Percentiles rank a stretch among this genome's conserved stretches.
Conservation (phyloP, 352 stramenopile species). For the Phytophthora foliorum region DNA sequence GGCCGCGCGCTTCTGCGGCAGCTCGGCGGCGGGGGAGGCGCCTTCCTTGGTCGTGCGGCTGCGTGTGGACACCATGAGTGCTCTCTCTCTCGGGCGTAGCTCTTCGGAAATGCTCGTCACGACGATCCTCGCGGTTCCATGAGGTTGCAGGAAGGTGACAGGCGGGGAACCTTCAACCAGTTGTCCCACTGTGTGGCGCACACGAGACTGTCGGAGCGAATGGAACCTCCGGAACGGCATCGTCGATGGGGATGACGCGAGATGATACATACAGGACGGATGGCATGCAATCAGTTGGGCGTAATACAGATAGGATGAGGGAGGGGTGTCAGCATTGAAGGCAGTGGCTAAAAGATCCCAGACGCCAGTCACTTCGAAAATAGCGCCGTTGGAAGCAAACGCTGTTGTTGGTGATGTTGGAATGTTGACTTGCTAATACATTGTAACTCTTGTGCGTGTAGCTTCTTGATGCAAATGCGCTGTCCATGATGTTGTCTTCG, state of each 20-base stretch:
- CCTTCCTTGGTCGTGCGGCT: constrained; percentile 48
- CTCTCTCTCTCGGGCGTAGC: not conserved
- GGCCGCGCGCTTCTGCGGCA: constrained; percentile 42
- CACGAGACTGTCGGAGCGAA: not conserved
- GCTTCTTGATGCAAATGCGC: too few relatives aligned
- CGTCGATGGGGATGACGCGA: too few relatives aligned
- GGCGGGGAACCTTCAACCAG: constrained; percentile 9
- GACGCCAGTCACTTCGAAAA: not conserved
- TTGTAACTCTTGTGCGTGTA: too few relatives aligned
- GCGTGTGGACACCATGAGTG: constrained; percentile 65
- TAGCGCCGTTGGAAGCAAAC: not conserved
- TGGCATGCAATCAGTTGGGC: too few relatives aligned
- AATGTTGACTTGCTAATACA: too few relatives aligned
- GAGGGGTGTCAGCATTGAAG: too few relatives aligned
- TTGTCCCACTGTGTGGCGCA: constrained; percentile 17
- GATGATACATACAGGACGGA: not conserved
- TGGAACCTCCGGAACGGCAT: not conserved
- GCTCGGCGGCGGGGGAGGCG: constrained; percentile 27
- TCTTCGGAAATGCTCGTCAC: constrained; percentile 30
- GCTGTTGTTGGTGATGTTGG: not conserved
- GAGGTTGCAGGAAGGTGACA: constrained; percentile 41
- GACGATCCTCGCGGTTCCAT: constrained; percentile 17
- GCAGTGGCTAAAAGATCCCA: too few relatives aligned
- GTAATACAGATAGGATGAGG: too few relatives aligned
- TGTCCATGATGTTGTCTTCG: too few relatives aligned